phyloP scores from a whole-genome alignment of 495 filamentous ascomycete species.

The Daldinia loculata region DNA sequence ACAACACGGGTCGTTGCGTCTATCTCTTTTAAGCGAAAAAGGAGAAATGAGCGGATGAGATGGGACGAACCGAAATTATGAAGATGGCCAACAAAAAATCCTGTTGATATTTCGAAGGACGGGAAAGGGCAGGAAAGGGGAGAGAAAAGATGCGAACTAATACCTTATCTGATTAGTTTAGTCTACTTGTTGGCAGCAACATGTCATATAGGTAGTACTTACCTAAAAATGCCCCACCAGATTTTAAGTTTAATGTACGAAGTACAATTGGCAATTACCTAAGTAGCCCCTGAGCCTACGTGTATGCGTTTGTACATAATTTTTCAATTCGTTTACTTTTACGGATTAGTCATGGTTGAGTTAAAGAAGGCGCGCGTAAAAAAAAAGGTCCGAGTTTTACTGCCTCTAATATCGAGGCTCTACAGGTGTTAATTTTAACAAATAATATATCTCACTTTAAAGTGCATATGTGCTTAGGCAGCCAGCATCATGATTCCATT shows the following conservation, averaged over 20 bases:
- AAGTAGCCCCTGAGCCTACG: neutral
- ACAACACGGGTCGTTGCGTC: slow-evolving; percentile 13
- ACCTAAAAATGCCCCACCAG: neutral
- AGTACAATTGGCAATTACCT: neutral
- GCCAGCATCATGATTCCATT: neutral
- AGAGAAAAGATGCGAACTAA: neutral
- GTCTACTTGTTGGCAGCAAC: neutral
- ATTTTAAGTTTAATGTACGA: neutral
- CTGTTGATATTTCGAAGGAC: slow-evolving; percentile 17
- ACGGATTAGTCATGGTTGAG: neutral
- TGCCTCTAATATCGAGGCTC: neutral
- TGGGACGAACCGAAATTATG: slow-evolving; percentile 14
- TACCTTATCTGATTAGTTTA: slow-evolving; percentile 3
- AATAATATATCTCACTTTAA: neutral
- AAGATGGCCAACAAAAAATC: slow-evolving; percentile 33
- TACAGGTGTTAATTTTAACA: neutral
- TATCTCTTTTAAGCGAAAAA: neutral
- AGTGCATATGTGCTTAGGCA: no score
- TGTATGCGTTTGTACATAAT: neutral
- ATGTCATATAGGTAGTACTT: neutral
- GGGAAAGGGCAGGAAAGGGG: slow-evolving; percentile 6
- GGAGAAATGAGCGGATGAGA: slow-evolving; percentile 9
- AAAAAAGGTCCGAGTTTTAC: neutral
- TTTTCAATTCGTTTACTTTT: neutral
- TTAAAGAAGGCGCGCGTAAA: neutral